Evolutionary conservation across 129 eudicot species (phyloP).

Genomic region (Artemisia annua): DNA sequence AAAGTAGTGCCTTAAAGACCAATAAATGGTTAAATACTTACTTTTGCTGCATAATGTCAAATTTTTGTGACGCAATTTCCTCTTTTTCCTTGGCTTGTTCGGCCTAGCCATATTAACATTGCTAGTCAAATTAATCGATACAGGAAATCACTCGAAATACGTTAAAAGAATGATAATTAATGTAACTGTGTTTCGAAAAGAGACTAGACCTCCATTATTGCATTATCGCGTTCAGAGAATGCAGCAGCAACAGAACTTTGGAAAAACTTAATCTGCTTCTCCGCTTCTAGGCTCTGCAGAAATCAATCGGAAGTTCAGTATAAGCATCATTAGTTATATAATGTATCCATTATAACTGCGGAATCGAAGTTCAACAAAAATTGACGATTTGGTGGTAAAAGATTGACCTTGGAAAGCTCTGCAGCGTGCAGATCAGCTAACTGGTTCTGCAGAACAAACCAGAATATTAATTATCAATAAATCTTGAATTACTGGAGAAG

Average conservation of each 20-base stretch:
- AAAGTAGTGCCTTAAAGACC: background rate
- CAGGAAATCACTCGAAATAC: slow-evolving; percentile 8
- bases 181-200: background rate
- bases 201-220: slow-evolving; percentile 77
- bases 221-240: slow-evolving; percentile 92
- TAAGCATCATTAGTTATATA: slow-evolving; percentile 14
- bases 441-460: slow-evolving; percentile 55
- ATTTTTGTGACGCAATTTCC: slow-evolving; percentile 56
- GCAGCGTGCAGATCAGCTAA: slow-evolving; percentile 72
- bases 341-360: background rate
- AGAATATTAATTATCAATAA: slow-evolving; percentile 12
- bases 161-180: background rate
- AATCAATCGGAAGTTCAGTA: slow-evolving; percentile 1
- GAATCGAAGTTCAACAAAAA: slow-evolving; percentile 1
- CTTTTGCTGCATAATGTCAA: slow-evolving; percentile 54
- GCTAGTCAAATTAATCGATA: slow-evolving; percentile 5
- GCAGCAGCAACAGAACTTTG: slow-evolving; percentile 92
- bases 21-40: slow-evolving; percentile 15
- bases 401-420: slow-evolving; percentile 76
- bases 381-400: slow-evolving; percentile 6
- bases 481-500: background rate
- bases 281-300: slow-evolving; percentile 78
- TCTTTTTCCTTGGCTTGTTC: slow-evolving; percentile 83
- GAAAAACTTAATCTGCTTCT: slow-evolving; percentile 82
- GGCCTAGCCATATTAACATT: slow-evolving; percentile 51